These are phyloP conservation scores for Kodamaea derodonti DNA, from an alignment of 1,139 yeast species.

Conservation along the genomic window DNA sequence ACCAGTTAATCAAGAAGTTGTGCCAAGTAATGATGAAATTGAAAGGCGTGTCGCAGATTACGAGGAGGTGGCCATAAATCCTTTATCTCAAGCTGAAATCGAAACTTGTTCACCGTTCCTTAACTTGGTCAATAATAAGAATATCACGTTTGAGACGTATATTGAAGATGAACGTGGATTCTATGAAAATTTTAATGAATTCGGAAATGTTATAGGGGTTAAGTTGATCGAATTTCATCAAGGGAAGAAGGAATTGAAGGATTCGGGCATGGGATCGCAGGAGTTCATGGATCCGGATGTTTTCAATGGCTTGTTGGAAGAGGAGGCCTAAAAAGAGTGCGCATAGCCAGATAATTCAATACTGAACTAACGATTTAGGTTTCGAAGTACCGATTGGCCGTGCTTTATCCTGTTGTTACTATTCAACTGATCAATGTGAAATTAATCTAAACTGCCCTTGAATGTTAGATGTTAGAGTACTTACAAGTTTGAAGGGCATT, in stretches of 20 bases:
- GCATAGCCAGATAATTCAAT: no score
- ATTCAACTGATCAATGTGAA: no score
- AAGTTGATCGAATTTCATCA: constrained; percentile 7
- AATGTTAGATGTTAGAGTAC: no score
- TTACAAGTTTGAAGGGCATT: no score
- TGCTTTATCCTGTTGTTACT: no score
- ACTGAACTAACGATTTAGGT: no score
- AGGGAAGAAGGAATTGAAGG: background rate
- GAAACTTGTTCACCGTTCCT: constrained; percentile 61
- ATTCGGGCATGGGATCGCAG: constrained; percentile 1
- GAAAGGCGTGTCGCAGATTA: background rate
- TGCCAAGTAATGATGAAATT: constrained; percentile 3
- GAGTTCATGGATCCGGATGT: constrained; percentile 7
- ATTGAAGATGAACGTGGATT: constrained; percentile 12
- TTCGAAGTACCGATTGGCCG: no score
- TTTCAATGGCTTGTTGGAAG: constrained; percentile 8
- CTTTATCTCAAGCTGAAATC: constrained; percentile 60
- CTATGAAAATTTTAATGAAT: constrained; percentile 13
- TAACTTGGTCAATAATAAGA: constrained; percentile 42
- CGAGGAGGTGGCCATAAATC: constrained; percentile 18
- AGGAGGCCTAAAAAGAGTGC: no score
- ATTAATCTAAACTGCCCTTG: no score
- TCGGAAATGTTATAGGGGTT: constrained; percentile 17
- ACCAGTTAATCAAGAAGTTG: constrained; percentile 11
- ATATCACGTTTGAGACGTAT: constrained; percentile 32